phyloP scores from a whole-genome alignment of 768 basidiomycete species.

The Boletus edulis region DNA sequence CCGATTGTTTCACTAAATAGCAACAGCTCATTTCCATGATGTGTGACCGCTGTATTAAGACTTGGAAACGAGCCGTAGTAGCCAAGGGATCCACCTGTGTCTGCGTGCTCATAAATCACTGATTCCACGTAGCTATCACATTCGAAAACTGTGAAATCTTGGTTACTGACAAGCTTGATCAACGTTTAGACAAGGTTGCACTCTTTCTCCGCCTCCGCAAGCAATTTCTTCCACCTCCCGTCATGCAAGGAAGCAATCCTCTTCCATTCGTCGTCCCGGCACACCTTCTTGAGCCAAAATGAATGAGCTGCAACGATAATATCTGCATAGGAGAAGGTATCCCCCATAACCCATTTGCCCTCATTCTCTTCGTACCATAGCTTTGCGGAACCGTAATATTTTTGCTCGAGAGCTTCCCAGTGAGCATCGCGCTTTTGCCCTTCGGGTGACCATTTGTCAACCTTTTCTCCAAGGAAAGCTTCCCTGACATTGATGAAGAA shows the following conservation, averaged over 20 bases:
- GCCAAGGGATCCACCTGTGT: too few species aligned
- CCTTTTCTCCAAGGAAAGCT: constrained; percentile 26
- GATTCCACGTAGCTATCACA: too few species aligned
- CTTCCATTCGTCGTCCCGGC: constrained; percentile 26
- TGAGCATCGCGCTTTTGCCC: constrained; percentile 33
- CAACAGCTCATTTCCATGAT: too few species aligned
- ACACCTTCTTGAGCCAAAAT: constrained; percentile 19
- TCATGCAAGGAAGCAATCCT: constrained; percentile 23
- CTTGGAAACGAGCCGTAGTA: too few species aligned
- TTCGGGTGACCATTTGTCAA: constrained; percentile 40
- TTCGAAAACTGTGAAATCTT: too few species aligned
- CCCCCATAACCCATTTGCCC: constrained; percentile 32
- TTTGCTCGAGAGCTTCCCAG: constrained; percentile 21
- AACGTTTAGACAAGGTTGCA: constrained; percentile 13
- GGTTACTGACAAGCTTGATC: neutral
- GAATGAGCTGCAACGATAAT: constrained; percentile 18
- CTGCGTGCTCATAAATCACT: too few species aligned
- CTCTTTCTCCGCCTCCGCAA: constrained; percentile 25
- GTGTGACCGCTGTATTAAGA: too few species aligned
- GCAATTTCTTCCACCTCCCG: constrained; percentile 24
- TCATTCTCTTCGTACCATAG: constrained; percentile 21
- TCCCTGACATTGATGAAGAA: constrained; percentile 41
- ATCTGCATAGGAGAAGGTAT: constrained; percentile 31
- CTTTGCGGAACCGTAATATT: constrained; percentile 4
- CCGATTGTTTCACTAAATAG: too few species aligned